Evolutionary conservation across 768 basidiomycete genomes (phyloP), one percentile per base, ranked within the genome.

Genomic region (Panellus pusillus): DNA sequence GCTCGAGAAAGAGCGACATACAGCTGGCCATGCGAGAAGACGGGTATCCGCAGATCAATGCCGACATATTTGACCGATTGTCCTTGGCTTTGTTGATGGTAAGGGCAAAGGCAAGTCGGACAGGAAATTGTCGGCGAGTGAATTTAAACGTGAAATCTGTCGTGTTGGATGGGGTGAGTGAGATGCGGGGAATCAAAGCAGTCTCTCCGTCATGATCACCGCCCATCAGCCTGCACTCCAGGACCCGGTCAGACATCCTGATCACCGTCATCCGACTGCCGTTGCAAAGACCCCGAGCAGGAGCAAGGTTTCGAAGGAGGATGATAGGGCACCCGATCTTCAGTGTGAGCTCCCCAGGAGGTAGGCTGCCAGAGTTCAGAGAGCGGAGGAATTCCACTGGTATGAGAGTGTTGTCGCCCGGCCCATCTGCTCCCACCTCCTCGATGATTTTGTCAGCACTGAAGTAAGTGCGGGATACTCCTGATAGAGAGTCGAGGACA

Each of bases 51-150:
- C 7, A 74, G 56, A 36, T 74, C 66, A 0, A 72, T 17, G 0
- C 70, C 70, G 43, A 72, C 68, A 56, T 52, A 36, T 28, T 61
- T 57, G 1, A 72, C 55, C 6, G 63, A 67, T 44, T 74, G 72
- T 1, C 72, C 73, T 63, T 73, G 70, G 65, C 51, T 28, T 74
- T 74, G 63, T 74, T 72, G 57, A 73, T 70, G 0, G 70, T 67
- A 67, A 74, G 70, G 0, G 67, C 66, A 68, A 69, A 74, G 1
- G 65, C 70, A 54, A 73, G 61, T 3, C 61, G 59, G n/a, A 73
- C 49, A 27, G 72, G 72, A 46, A 72, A 72, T 50, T 73, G 72
- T 0, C 61, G 39, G 4, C 65, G 62, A 12, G 35, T 46, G 18
- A 73, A 56, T 4, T 40, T 51, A 44, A 71, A 64, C 1, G 61